Percentiles rank a stretch among this genome's conserved stretches.
Conservation (phyloP, 305 asterid genomes). For the Rubia tinctorum region DNA sequence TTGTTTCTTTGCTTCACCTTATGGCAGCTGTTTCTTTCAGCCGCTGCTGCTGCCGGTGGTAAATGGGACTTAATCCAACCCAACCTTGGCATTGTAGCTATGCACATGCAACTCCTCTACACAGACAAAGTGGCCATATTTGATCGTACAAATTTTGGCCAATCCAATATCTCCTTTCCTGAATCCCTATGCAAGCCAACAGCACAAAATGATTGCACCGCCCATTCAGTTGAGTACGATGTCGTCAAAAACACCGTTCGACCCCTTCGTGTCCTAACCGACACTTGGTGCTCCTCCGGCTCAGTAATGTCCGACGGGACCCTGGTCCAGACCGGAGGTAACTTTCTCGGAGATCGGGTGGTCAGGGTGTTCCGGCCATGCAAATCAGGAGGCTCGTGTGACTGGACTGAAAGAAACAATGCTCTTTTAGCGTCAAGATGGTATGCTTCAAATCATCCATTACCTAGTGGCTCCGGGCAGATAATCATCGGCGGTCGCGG, state of each 20-base stretch:
- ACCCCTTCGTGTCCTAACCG: conserved; percentile 52
- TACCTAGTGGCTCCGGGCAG: conserved; percentile 36
- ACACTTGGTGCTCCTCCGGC: conserved; percentile 68
- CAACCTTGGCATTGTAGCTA: conserved; percentile 46
- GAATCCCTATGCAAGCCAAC: conserved; percentile 29
- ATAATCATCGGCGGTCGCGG: conserved; percentile 53
- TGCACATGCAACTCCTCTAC: conserved; percentile 65
- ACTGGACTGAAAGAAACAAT: conserved; percentile 37
- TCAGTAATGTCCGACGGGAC: conserved; percentile 40
- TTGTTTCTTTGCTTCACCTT: neutral
- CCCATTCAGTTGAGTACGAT: conserved; percentile 57
- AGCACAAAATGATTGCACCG: conserved; percentile 46
- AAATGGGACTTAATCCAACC: conserved; percentile 41
- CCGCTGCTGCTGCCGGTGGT: neutral
- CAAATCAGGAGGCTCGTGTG: conserved; percentile 26
- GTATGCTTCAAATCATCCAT: conserved; percentile 53
- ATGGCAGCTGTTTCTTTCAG: neutral
- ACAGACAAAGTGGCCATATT: conserved; percentile 46
- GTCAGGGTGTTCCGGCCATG: conserved; percentile 40
- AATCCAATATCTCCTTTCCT: conserved; percentile 48
- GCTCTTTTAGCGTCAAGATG: conserved; percentile 29
- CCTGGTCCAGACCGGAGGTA: conserved; percentile 50
- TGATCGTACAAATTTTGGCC: conserved; percentile 57
- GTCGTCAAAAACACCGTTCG: conserved; percentile 35
- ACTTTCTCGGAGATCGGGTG: conserved; percentile 43